phyloP scores from a whole-genome alignment of 2,329 filamentous ascomycete genomes.

The Fusarium sp. region DNA sequence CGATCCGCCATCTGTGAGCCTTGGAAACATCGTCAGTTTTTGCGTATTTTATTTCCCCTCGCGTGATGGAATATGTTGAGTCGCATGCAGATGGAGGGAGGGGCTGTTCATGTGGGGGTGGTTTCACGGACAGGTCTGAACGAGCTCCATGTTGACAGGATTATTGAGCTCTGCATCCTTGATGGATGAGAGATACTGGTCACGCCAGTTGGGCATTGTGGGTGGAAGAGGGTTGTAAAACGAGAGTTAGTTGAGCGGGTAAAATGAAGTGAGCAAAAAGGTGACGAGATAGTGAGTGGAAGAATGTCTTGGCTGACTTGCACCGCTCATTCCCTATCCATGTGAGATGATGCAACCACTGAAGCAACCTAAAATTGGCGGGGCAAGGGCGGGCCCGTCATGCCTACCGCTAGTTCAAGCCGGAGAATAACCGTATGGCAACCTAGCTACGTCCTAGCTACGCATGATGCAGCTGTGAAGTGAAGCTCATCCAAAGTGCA shows the following conservation, averaged over 20 bases:
- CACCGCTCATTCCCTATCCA: slow-evolving; percentile 39
- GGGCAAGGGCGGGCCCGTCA: slow-evolving; percentile 27
- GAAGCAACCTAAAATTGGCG: slow-evolving; percentile 24
- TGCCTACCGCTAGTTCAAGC: slow-evolving; percentile 44
- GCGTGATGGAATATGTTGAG: slow-evolving; percentile 13
- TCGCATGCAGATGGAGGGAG: slow-evolving; percentile 30
- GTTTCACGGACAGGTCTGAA: slow-evolving; percentile 79
- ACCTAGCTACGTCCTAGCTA: slow-evolving; percentile 28
- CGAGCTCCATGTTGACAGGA: slow-evolving; percentile 74
- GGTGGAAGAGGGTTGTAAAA: background rate
- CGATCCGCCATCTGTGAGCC: slow-evolving; percentile 78
- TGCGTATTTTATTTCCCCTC: slow-evolving; percentile 1
- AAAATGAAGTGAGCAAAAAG: slow-evolving; percentile 7
- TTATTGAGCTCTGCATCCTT: slow-evolving; percentile 79
- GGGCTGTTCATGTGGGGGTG: slow-evolving; percentile 20
- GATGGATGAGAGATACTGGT: slow-evolving; percentile 84
- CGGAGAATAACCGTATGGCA: slow-evolving; percentile 52
- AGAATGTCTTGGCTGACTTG: slow-evolving; percentile 23
- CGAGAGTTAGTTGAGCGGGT: slow-evolving; percentile 3
- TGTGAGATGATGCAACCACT: slow-evolving; percentile 49
- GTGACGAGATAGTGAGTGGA: slow-evolving; percentile 10
- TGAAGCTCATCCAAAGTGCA: slow-evolving; percentile 25
- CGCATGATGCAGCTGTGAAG: slow-evolving; percentile 35
- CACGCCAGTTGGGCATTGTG: slow-evolving; percentile 78
- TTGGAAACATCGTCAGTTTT: slow-evolving; percentile 53